A percentile compares a stretch with the other conserved stretches of the same genome.
These are phyloP conservation scores for Microdochium trichocladiopsis DNA, from an alignment of 2,329 filamentous ascomycete species.

Conservation along the genomic window DNA sequence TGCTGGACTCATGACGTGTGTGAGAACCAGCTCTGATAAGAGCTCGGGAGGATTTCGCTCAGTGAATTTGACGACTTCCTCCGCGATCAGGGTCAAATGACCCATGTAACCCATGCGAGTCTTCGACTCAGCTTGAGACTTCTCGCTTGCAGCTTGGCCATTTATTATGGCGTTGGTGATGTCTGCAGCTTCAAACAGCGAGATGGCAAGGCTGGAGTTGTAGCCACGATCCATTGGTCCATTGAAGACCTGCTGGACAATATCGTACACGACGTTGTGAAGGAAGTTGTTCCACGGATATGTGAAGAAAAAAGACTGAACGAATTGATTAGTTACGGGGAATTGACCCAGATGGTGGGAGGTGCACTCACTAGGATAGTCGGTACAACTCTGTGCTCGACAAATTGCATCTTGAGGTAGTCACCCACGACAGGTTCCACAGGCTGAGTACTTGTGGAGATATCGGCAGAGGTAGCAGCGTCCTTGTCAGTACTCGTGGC, in stretches of 20 bases:
- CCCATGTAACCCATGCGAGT: slow-evolving; percentile 97
- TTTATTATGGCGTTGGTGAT: slow-evolving; percentile 89
- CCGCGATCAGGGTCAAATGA: slow-evolving; percentile 90
- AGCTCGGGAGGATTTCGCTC: slow-evolving; percentile 87
- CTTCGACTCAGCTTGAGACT: slow-evolving; percentile 73
- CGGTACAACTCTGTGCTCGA: slow-evolving; percentile 88
- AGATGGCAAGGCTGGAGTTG: slow-evolving; percentile 83
- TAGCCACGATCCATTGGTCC: slow-evolving; percentile 94
- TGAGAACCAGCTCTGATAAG: slow-evolving; percentile 74
- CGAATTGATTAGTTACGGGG: slow-evolving; percentile 10
- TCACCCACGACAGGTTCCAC: slow-evolving; percentile 80
- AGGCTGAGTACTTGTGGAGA: background rate
- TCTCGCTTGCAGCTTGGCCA: slow-evolving; percentile 80
- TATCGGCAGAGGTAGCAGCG: background rate
- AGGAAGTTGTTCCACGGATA: slow-evolving; percentile 99
- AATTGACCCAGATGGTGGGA: background rate
- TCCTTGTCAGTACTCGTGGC: slow-evolving; percentile 8
- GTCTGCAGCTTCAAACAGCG: slow-evolving; percentile 84
- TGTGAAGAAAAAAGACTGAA: slow-evolving; percentile 89
- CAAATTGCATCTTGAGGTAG: slow-evolving; percentile 91
- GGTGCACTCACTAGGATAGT: slow-evolving; percentile 72
- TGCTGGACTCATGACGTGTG: slow-evolving; percentile 79
- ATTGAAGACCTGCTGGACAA: slow-evolving; percentile 98
- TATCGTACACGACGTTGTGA: slow-evolving; percentile 98
- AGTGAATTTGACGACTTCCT: slow-evolving; percentile 98